phyloP scores from a whole-genome alignment of 192 early-diverging fungal genomes.

The Gonapodya prolifera region DNA sequence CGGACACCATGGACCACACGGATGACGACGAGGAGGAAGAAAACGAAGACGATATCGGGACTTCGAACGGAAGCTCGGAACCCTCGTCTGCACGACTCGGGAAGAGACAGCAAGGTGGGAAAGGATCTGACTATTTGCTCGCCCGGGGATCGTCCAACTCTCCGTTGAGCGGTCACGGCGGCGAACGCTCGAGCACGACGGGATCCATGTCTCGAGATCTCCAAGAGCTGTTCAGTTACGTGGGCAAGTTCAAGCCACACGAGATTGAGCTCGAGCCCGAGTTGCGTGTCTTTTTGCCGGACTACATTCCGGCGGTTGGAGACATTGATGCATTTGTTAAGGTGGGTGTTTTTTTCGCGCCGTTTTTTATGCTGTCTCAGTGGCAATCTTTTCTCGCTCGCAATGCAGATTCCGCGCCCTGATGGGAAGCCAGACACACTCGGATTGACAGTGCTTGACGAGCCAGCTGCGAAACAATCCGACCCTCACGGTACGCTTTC shows the following conservation, averaged over 20 bases:
- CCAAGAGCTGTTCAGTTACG: constrained; percentile 35
- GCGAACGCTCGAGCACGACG: background rate
- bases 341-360: constrained; percentile 13
- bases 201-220: constrained; percentile 20
- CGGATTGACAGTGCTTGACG: constrained; percentile 19
- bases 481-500: constrained; percentile 4
- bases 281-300: constrained; percentile 41
- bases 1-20: constrained; percentile 6
- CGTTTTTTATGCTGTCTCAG: background rate
- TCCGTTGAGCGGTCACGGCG: background rate
- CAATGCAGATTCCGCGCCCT: constrained; percentile 35
- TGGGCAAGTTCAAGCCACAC: constrained; percentile 33
- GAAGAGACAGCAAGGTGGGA: constrained; percentile 8
- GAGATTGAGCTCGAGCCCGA: constrained; percentile 37
- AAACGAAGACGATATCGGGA: constrained; percentile 19
- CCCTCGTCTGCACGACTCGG: background rate
- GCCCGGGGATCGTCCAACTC: background rate
- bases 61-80: background rate
- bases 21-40: constrained; percentile 19
- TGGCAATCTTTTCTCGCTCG: constrained; percentile 7
- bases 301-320: constrained; percentile 46
- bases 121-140: constrained; percentile 6
- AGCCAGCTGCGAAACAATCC: constrained; percentile 3
- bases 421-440: constrained; percentile 30
- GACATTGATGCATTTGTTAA: constrained; percentile 56